Evolutionary conservation across 768 basidiomycete species (phyloP).

Genomic region (Rhodosporidiobolus sp.): DNA sequence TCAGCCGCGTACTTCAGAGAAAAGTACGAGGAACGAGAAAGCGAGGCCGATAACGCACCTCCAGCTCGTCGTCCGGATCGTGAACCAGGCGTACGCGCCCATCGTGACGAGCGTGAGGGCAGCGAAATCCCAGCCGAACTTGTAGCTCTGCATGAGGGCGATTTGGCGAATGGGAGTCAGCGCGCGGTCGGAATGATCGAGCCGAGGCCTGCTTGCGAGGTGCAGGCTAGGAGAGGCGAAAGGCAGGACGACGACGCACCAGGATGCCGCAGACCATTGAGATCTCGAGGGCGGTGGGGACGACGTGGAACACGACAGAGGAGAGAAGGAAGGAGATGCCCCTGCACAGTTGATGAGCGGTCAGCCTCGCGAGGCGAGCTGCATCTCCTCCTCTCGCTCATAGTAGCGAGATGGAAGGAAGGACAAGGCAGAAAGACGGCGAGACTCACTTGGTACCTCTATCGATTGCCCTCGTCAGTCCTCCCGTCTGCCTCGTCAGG

Average conservation of each 20-base stretch:
- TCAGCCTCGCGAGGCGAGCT: constrained; percentile 19
- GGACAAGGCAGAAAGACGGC: background rate
- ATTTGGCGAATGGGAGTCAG: background rate
- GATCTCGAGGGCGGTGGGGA: constrained; percentile 93
- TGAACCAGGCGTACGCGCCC: constrained; percentile 94
- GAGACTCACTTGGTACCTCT: constrained; percentile 83
- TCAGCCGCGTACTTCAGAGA: background rate
- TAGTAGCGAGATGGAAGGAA: background rate
- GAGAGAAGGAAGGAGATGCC: constrained; percentile 94
- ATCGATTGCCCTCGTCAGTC: constrained; percentile 92
- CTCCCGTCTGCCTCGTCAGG: constrained; percentile 87
- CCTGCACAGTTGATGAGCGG: constrained; percentile 52
- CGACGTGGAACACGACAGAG: constrained; percentile 88
- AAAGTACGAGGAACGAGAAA: background rate
- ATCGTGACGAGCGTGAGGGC: constrained; percentile 80
- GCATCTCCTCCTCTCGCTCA: no score
- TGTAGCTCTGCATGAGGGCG: constrained; percentile 67
- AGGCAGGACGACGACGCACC: constrained; percentile 54
- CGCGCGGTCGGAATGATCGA: no score
- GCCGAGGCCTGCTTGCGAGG: no score
- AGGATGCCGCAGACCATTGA: constrained; percentile 95
- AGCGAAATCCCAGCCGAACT: constrained; percentile 97
- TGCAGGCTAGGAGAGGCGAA: background rate
- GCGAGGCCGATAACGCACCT: constrained; percentile 56
- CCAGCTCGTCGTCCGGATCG: constrained; percentile 93